Evolutionary conservation across 148 eudicot species (phyloP).

Genomic region (Rhododendron williamsianum): DNA sequence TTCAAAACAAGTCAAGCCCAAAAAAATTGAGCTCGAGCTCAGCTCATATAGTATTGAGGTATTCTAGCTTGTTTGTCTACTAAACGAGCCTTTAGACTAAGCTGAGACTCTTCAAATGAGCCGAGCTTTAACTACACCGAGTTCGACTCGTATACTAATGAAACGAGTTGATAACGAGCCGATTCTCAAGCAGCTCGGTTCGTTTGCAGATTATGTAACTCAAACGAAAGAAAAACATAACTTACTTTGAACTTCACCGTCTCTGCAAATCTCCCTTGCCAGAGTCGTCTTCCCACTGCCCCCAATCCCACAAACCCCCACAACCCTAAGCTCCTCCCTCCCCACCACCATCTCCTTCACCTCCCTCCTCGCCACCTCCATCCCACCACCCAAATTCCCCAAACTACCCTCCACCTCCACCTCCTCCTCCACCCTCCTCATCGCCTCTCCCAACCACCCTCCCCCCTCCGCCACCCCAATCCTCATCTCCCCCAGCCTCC

Average conservation of each 20-base stretch:
- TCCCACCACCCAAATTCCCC: constrained; percentile 28
- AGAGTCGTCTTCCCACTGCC: constrained; percentile 93
- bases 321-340: constrained; percentile 30
- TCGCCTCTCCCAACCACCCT: constrained; percentile 49
- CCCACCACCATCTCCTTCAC: constrained; percentile 65
- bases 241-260: constrained; percentile 59
- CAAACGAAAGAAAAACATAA: not conserved
- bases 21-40: not conserved
- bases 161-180: not conserved
- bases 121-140: no score
- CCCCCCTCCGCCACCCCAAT: constrained; percentile 37
- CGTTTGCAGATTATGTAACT: no score
- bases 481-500: constrained; percentile 47
- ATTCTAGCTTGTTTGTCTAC: no score
- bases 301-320: constrained; percentile 77
- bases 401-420: constrained; percentile 3
- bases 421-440: constrained; percentile 26
- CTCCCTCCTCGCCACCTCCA: constrained; percentile 62
- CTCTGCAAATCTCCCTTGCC: constrained; percentile 59
- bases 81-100: not conserved
- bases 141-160: no score
- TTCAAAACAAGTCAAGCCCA: not conserved
- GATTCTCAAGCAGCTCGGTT: not conserved
- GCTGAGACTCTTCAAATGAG: no score
- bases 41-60: no score